Percentiles rank a stretch among this genome's conserved stretches.
phyloP scores from a whole-genome alignment of 1,284 basidiomycete species.

The Neotropicomus parvogracilis region DNA sequence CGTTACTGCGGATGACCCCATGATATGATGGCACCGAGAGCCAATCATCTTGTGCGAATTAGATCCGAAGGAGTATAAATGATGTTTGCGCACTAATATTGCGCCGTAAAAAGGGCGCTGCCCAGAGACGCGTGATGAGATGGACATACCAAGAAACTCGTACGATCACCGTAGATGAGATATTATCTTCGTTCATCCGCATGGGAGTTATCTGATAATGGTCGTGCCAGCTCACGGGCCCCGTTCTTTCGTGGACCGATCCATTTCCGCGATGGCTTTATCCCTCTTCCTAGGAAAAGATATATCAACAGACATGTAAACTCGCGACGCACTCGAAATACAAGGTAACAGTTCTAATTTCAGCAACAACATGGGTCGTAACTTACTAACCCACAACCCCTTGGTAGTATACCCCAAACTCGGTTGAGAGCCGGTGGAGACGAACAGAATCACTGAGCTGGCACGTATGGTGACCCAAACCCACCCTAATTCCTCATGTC shows the following conservation, averaged over 20 bases:
- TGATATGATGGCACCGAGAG: background rate
- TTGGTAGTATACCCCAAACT: conserved; percentile 4
- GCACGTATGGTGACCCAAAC: conserved; percentile 3
- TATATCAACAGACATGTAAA: background rate
- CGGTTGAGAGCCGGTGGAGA: conserved; percentile 5
- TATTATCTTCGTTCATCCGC: background rate
- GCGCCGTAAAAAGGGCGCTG: background rate
- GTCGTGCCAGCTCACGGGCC: background rate
- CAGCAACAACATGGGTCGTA: background rate
- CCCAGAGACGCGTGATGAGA: background rate
- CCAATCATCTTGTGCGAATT: conserved; percentile 15
- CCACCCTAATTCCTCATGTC: conserved; percentile 8
- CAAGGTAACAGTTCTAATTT: conserved; percentile 6
- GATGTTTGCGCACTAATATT: background rate
- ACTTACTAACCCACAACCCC: background rate
- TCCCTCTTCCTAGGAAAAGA: background rate
- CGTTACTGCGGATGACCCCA: conserved; percentile 1
- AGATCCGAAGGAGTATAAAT: background rate
- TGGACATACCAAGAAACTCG: background rate
- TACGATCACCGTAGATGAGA: background rate
- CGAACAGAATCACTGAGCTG: background rate
- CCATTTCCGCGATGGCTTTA: conserved; percentile 4
- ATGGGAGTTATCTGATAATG: background rate
- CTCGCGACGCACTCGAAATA: conserved; percentile 2
- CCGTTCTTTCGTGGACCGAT: background rate